phyloP scores from a whole-genome alignment of 352 stramenopile species.

The Pythium aphanidermatum region DNA sequence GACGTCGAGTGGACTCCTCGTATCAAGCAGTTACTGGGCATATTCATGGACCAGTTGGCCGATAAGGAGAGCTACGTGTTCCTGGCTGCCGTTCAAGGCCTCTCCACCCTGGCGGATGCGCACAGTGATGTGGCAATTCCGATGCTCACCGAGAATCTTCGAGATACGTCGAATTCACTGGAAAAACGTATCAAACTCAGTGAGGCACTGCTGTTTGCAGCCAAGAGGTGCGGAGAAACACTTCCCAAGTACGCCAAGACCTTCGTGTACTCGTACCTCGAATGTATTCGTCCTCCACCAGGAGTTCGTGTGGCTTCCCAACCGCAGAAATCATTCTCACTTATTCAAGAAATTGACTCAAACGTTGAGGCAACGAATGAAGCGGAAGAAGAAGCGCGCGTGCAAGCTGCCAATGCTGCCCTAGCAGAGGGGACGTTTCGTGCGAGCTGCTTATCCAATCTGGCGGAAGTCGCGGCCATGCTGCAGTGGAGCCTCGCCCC shows the following conservation, averaged over 20 bases:
- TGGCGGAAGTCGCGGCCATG: conserved; percentile 74
- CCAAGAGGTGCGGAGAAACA: conserved; percentile 67
- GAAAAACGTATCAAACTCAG: conserved; percentile 81
- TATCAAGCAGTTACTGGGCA: conserved; percentile 38
- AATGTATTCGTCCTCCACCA: conserved; percentile 55
- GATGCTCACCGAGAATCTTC: conserved; percentile 43
- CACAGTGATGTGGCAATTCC: conserved; percentile 64
- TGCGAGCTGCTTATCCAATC: conserved; percentile 82
- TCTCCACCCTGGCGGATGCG: conserved; percentile 52
- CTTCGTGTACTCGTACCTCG: conserved; percentile 78
- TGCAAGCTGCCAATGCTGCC: conserved; percentile 11
- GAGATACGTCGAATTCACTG: conserved; percentile 36
- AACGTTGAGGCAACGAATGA: conserved; percentile 3
- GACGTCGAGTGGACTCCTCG: conserved; percentile 40
- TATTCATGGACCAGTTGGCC: conserved; percentile 59
- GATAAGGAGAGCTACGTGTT: conserved; percentile 83
- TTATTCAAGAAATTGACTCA: conserved; percentile 48
- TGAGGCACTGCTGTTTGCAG: conserved; percentile 74
- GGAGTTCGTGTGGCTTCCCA: conserved; percentile 4
- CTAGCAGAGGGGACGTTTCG: conserved; percentile 57
- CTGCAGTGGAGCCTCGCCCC: conserved; percentile 68
- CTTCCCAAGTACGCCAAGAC: conserved; percentile 61
- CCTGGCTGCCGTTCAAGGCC: conserved; percentile 70
- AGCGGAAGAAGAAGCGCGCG: background rate
- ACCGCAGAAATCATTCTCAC: conserved; percentile 30